These are phyloP conservation scores for Pharnaceum exiguum DNA, from an alignment of 148 eudicot genomes.

Conservation along the genomic window DNA sequence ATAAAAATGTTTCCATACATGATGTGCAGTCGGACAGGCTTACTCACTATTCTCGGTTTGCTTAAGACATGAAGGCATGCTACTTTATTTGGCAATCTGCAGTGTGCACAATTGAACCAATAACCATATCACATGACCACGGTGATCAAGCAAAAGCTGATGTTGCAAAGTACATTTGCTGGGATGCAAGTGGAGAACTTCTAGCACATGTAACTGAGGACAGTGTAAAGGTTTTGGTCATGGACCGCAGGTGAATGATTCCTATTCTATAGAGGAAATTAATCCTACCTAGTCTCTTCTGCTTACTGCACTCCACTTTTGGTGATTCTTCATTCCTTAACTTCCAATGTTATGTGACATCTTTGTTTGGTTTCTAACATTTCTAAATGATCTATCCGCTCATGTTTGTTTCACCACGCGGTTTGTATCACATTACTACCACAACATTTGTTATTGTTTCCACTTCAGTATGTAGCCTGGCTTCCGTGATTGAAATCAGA, in stretches of 20 bases:
- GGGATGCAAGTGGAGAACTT: slow-evolving; percentile 80
- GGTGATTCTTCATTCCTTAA: too few species aligned
- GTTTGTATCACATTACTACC: too few species aligned
- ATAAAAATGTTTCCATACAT: slow-evolving; percentile 71
- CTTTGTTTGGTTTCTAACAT: too few species aligned
- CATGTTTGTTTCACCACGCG: too few species aligned
- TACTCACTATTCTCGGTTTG: slow-evolving; percentile 73
- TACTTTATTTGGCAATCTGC: neutral
- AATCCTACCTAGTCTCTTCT: too few species aligned
- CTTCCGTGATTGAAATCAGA: too few species aligned
- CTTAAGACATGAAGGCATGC: neutral
- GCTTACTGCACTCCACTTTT: too few species aligned
- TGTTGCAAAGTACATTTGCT: slow-evolving; percentile 73
- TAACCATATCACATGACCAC: neutral
- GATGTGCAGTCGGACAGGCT: slow-evolving; percentile 82
- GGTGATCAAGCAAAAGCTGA: slow-evolving; percentile 60
- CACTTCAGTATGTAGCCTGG: too few species aligned
- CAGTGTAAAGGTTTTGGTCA: slow-evolving; percentile 88
- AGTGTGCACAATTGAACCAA: neutral
- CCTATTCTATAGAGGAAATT: slow-evolving; percentile 72
- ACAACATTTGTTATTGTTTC: too few species aligned
- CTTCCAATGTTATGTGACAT: too few species aligned
- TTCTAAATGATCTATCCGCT: too few species aligned
- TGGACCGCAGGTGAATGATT: slow-evolving; percentile 63
- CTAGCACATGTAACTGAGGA: slow-evolving; percentile 85